Evolutionary conservation across 2,329 filamentous ascomycete genomes (phyloP).

Genomic region (Gremmenia infestans): DNA sequence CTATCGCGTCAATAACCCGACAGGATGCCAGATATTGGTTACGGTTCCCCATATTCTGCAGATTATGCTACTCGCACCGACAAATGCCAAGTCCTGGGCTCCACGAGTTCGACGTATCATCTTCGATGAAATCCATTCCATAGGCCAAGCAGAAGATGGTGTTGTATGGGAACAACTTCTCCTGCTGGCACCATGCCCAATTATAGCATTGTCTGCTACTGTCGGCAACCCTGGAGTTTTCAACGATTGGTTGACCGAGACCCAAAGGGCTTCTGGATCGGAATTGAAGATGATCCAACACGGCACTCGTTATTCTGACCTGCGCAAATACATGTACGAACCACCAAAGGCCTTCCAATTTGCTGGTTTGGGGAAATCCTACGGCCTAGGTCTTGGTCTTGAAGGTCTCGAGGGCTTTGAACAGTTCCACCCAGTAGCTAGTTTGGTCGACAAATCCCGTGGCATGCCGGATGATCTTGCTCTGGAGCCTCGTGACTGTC

Average conservation of each 20-base stretch:
- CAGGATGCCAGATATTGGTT: slow-evolving; percentile 68
- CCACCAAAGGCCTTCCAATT: slow-evolving; percentile 41
- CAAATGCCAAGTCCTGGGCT: slow-evolving; percentile 63
- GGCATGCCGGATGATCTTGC: slow-evolving; percentile 62
- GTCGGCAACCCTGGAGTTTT: slow-evolving; percentile 72
- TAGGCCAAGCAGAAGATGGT: slow-evolving; percentile 71
- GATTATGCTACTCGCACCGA: slow-evolving; percentile 66
- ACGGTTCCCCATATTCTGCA: slow-evolving; percentile 76
- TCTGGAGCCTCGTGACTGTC: slow-evolving; percentile 67
- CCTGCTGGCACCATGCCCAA: slow-evolving; percentile 67
- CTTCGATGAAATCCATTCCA: slow-evolving; percentile 78
- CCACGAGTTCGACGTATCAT: slow-evolving; percentile 68
- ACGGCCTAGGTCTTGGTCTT: slow-evolving; percentile 37
- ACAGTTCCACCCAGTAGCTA: slow-evolving; percentile 59
- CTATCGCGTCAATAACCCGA: slow-evolving; percentile 68
- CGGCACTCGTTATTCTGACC: slow-evolving; percentile 65
- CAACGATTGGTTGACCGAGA: slow-evolving; percentile 59
- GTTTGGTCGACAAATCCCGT: slow-evolving; percentile 55
- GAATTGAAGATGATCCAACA: slow-evolving; percentile 66
- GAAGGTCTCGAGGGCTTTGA: slow-evolving; percentile 34
- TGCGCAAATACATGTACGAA: slow-evolving; percentile 68
- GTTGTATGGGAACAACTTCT: slow-evolving; percentile 75
- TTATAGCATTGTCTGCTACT: slow-evolving; percentile 75
- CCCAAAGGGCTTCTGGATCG: slow-evolving; percentile 58
- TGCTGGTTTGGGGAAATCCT: slow-evolving; percentile 32